Evolutionary conservation across 2,329 filamentous ascomycete species (phyloP).

Genomic region (Teratosphaeria viscida): DNA sequence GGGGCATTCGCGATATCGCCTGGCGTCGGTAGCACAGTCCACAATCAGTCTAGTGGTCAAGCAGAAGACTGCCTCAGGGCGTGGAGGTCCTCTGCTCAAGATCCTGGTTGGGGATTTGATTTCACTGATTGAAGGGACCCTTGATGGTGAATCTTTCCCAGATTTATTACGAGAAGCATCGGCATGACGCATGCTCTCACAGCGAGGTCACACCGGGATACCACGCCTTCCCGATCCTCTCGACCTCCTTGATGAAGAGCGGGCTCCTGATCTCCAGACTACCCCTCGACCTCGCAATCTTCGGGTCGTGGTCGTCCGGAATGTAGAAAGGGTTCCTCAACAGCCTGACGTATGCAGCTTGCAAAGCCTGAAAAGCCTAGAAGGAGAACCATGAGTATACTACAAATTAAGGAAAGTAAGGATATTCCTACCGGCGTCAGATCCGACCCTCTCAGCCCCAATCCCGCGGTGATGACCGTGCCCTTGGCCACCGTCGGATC

Average conservation of each 20-base stretch:
- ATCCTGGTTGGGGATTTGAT: too few relatives aligned
- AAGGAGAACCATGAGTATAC: slow-evolving; percentile 4
- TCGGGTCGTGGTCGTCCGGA: slow-evolving; percentile 70
- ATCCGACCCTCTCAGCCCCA: slow-evolving; percentile 75
- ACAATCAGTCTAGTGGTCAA: too few relatives aligned
- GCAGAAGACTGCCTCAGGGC: too few relatives aligned
- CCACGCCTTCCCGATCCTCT: slow-evolving; percentile 78
- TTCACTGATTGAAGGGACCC: too few relatives aligned
- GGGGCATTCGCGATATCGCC: too few relatives aligned
- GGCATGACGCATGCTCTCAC: background rate
- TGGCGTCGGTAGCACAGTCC: too few relatives aligned
- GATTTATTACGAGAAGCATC: too few relatives aligned
- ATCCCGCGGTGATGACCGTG: slow-evolving; percentile 30
- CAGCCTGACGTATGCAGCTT: slow-evolving; percentile 80
- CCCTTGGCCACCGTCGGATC: slow-evolving; percentile 35
- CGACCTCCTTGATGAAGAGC: slow-evolving; percentile 71
- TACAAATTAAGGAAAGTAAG: background rate
- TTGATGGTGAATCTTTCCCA: too few relatives aligned
- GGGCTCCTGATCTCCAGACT: slow-evolving; percentile 66
- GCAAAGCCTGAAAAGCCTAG: slow-evolving; percentile 78
- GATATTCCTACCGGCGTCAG: slow-evolving; percentile 57
- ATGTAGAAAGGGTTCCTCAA: slow-evolving; percentile 92
- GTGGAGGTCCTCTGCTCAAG: too few relatives aligned
- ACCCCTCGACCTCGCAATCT: slow-evolving; percentile 35
- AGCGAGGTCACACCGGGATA: slow-evolving; percentile 46